Evolutionary conservation across 768 basidiomycete species (phyloP), one percentile per base, ranked within the genome.

Genomic region (Paxillus rubicundulus): DNA sequence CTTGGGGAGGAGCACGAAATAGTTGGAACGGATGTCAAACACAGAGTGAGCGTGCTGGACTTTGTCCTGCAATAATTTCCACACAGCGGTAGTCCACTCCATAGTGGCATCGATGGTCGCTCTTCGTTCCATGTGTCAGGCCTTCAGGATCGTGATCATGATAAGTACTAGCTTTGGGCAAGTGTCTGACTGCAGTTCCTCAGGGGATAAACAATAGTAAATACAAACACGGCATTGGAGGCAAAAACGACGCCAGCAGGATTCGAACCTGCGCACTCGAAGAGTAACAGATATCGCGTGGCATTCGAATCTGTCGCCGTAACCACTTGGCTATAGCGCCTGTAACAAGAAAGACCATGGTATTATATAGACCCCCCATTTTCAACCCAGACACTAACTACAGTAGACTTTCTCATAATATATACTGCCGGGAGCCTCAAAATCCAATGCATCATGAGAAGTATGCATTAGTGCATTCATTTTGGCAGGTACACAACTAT

Each of bases 251-350:
- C 69, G 71, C 70, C 70, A 72, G 70, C 69, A 70, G 69, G 69
- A 70, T 70, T 70, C 71, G 69, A 70, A 70, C 69, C 69, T 70
- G 69, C 70, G 70, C 70, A 63, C 68, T 70, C 70, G 9, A 69
- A 69, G 70, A 70, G 68, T 66, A 69, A 69, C 70, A 69, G 68
- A 69, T 69, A 48, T 61, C 63, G 55, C 50, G 4, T 40, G 1
- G 13, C 30, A 55, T 81, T 81, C 80, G 77, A 83, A 82, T 84
- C 81, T 82, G 76, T 82, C 82, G 82, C 82, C 81, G 80, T 84
- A 84, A 84, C 82, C 82, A 84, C 82, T 83, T 81, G 81, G 82
- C 81, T 82, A 82, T 83, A 81, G 81, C 75, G 72, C 70, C 72
- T 36, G n/a, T 47, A 1, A 0, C 4, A 4, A 28, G 4, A 28